Conservation (phyloP, 495 filamentous ascomycete species). For the Trichoderma parareesei region DNA sequence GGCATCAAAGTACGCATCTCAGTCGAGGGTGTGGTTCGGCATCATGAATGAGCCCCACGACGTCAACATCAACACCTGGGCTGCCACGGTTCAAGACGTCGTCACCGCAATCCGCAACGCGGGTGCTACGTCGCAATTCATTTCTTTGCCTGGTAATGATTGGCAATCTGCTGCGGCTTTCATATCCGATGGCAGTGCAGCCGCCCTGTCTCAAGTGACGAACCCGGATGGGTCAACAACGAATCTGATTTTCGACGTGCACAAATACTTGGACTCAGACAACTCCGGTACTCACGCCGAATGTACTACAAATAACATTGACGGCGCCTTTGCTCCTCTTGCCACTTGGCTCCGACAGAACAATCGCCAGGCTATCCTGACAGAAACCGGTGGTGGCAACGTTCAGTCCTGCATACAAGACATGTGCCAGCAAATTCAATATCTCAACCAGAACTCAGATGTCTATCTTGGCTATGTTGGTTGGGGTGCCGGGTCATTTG, state of each 20-base stretch:
- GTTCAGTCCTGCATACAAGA: conserved; percentile 32
- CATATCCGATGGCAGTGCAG: conserved; percentile 32
- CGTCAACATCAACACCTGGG: conserved; percentile 43
- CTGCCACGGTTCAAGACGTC: conserved; percentile 41
- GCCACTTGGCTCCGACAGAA: conserved; percentile 38
- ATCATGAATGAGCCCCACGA: conserved; percentile 43
- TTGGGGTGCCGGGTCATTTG: conserved; percentile 43
- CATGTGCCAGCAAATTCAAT: conserved; percentile 30
- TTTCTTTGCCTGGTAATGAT: conserved; percentile 36
- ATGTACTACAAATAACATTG: conserved; percentile 42
- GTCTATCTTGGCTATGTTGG: conserved; percentile 42
- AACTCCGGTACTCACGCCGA: conserved; percentile 42
- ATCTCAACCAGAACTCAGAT: conserved; percentile 36
- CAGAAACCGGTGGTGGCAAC: conserved; percentile 46
- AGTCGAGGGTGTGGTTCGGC: conserved; percentile 42
- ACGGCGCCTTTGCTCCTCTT: conserved; percentile 35
- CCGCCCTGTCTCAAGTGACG: conserved; percentile 36
- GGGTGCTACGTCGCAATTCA: conserved; percentile 43
- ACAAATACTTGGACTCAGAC: conserved; percentile 50
- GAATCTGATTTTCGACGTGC: conserved; percentile 46
- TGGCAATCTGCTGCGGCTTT: conserved; percentile 39
- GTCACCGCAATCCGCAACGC: conserved; percentile 48
- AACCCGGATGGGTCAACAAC: conserved; percentile 41
- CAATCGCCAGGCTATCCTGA: conserved; percentile 40
- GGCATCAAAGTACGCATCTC: conserved; percentile 41